phyloP scores from a whole-genome alignment of 352 stramenopile genomes.

The Phytopythium oedochilum region DNA sequence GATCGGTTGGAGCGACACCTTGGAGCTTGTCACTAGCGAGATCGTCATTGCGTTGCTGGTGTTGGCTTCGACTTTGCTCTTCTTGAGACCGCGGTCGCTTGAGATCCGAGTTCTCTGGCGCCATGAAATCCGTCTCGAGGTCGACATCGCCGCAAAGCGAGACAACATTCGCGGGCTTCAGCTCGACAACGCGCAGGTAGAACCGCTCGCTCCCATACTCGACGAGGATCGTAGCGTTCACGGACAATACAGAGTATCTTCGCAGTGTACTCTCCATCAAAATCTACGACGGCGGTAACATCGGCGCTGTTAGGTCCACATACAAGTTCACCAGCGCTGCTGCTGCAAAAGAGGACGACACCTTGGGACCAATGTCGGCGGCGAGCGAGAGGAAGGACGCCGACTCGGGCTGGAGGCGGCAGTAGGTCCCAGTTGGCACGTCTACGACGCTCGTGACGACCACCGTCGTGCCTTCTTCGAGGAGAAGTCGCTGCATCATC shows the following conservation, averaged over 20 bases:
- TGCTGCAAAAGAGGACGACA: background rate
- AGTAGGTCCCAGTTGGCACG: slow-evolving; percentile 44
- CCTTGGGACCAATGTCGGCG: slow-evolving; percentile 56
- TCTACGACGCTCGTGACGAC: slow-evolving; percentile 26
- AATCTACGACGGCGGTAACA: slow-evolving; percentile 12
- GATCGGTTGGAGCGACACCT: background rate
- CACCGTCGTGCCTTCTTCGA: slow-evolving; percentile 32
- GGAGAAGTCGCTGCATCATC: slow-evolving; percentile 59
- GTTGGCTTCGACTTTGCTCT: background rate
- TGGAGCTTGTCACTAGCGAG: background rate
- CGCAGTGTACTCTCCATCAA: slow-evolving; percentile 56
- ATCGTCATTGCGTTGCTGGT: background rate
- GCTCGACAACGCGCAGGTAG: slow-evolving; percentile 42
- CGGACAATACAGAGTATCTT: slow-evolving; percentile 47
- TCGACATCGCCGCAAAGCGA: slow-evolving; percentile 67
- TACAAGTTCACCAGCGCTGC: background rate
- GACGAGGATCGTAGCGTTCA: slow-evolving; percentile 48
- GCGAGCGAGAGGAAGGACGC: slow-evolving; percentile 41
- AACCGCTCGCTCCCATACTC: slow-evolving; percentile 38
- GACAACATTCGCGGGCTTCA: slow-evolving; percentile 39
- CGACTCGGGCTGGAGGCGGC: slow-evolving; percentile 47
- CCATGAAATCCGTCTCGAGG: slow-evolving; percentile 51
- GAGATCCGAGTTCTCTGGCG: slow-evolving; percentile 18
- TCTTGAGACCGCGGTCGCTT: slow-evolving; percentile 11
- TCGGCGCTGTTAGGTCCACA: background rate